Conservation (phyloP, 306 rosid species). For the Parietaria judaica region DNA sequence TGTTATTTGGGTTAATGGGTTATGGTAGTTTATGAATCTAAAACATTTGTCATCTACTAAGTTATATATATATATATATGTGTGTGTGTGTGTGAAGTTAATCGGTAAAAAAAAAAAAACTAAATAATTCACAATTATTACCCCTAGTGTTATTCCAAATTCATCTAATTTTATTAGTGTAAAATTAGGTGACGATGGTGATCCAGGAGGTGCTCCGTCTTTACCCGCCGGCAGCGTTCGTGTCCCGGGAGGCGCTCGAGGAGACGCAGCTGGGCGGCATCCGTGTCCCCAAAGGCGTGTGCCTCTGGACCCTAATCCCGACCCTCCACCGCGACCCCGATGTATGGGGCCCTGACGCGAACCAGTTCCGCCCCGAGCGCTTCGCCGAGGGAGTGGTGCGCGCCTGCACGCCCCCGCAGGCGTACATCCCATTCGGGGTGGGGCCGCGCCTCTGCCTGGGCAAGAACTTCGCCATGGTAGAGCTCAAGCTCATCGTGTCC, state of each 20-base stretch:
- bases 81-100: too few relatives aligned
- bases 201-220: slow-evolving; percentile 72
- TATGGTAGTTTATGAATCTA: too few relatives aligned
- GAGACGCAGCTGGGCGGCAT: slow-evolving; percentile 59
- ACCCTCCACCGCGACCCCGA: slow-evolving; percentile 66
- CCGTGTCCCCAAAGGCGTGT: slow-evolving; percentile 57
- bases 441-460: slow-evolving; percentile 80
- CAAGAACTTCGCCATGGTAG: slow-evolving; percentile 69
- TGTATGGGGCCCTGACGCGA: slow-evolving; percentile 75
- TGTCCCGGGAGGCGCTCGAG: slow-evolving; percentile 77
- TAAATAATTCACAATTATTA: neutral
- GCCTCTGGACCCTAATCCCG: slow-evolving; percentile 76
- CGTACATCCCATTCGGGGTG: slow-evolving; percentile 70
- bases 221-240: slow-evolving; percentile 89
- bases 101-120: too few relatives aligned
- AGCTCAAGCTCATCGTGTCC: slow-evolving; percentile 46
- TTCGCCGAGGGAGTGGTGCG: slow-evolving; percentile 64
- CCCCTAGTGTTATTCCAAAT: neutral
- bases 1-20: too few relatives aligned
- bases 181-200: slow-evolving; percentile 58
- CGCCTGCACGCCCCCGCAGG: slow-evolving; percentile 65
- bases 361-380: slow-evolving; percentile 78
- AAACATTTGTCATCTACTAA: too few relatives aligned
- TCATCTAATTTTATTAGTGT: neutral
- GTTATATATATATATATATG: too few relatives aligned